These are phyloP conservation scores for Sphagnum fallax DNA, from an alignment of 228 moss, liverwort and hornwort genomes.

Conservation along the genomic window DNA sequence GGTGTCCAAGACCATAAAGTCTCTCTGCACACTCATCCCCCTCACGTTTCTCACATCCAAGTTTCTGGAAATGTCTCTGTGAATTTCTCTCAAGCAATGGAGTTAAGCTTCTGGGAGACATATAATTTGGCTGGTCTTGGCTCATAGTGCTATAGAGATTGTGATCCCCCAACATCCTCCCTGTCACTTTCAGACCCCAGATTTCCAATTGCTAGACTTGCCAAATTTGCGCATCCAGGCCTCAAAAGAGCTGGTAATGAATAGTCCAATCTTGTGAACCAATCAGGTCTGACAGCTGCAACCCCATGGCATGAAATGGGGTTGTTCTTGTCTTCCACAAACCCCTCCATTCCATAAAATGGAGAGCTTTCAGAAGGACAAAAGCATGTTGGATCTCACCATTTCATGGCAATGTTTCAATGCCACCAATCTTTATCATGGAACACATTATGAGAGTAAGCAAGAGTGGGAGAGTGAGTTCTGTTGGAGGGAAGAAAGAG, in stretches of 20 bases:
- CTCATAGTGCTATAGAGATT: conserved; percentile 23
- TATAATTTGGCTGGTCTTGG: conserved; percentile 31
- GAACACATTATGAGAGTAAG: conserved; percentile 61
- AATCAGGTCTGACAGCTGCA: conserved; percentile 35
- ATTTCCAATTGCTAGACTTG: conserved; percentile 18
- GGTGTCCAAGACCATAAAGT: conserved; percentile 1
- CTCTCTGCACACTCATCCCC: conserved; percentile 62
- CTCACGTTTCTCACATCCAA: conserved; percentile 89
- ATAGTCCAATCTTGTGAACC: conserved; percentile 60
- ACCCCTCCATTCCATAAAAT: conserved; percentile 10
- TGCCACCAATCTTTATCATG: conserved; percentile 40
- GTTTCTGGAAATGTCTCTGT: conserved; percentile 30
- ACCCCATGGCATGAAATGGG: conserved; percentile 9
- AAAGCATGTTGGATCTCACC: conserved; percentile 25
- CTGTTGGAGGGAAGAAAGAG: conserved; percentile 59
- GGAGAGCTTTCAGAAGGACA: conserved; percentile 12
- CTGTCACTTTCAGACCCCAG: conserved; percentile 22
- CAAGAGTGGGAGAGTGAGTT: conserved; percentile 35
- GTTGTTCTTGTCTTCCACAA: conserved; percentile 15
- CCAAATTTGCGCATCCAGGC: conserved; percentile 38
- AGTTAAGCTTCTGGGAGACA: conserved; percentile 11
- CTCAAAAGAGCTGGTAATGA: conserved; percentile 52
- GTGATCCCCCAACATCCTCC: conserved; percentile 12
- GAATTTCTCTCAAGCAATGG: conserved; percentile 18
- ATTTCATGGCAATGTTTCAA: conserved; percentile 77